A percentile compares a stretch with the other conserved stretches of the same genome.
These are phyloP conservation scores for Mortierella sp. DNA, from an alignment of 371 early-diverging fungal species.

Conservation along the genomic window DNA sequence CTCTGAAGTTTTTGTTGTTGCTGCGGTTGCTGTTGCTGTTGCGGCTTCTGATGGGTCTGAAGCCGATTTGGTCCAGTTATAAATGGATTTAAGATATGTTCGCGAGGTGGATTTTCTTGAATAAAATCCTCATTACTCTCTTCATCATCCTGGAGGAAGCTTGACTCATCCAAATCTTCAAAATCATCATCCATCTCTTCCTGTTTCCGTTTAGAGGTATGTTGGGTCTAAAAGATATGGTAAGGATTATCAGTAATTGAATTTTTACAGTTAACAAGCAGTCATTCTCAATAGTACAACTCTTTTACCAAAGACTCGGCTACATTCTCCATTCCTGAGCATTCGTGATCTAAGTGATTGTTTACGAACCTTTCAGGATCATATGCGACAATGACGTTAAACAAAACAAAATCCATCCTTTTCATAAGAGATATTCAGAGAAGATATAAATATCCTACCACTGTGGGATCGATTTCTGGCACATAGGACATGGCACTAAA, in stretches of 20 bases:
- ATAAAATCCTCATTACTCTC: background rate
- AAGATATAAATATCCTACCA: constrained; percentile 36
- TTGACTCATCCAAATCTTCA: constrained; percentile 14
- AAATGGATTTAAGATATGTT: background rate
- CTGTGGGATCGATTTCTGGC: constrained; percentile 61
- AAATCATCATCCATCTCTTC: constrained; percentile 29
- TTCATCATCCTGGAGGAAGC: constrained; percentile 3
- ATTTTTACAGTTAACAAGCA: background rate
- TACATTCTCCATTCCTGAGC: constrained; percentile 46
- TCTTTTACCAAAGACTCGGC: constrained; percentile 28
- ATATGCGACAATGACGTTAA: background rate
- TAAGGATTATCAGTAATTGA: background rate
- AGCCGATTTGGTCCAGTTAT: background rate
- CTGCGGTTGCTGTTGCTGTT: constrained; percentile 6
- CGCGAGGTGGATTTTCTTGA: constrained; percentile 1
- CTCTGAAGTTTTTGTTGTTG: background rate
- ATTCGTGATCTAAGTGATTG: constrained; percentile 67
- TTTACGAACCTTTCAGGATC: constrained; percentile 55
- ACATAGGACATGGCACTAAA: constrained; percentile 68
- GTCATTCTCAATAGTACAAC: background rate
- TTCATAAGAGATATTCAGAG: background rate
- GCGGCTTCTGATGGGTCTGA: too few species aligned
- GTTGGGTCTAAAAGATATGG: constrained; percentile 20
- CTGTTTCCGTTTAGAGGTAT: constrained; percentile 31
- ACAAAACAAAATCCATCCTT: background rate